Evolutionary conservation across 768 basidiomycete species (phyloP).

Genomic region (Cyathus striatus): DNA sequence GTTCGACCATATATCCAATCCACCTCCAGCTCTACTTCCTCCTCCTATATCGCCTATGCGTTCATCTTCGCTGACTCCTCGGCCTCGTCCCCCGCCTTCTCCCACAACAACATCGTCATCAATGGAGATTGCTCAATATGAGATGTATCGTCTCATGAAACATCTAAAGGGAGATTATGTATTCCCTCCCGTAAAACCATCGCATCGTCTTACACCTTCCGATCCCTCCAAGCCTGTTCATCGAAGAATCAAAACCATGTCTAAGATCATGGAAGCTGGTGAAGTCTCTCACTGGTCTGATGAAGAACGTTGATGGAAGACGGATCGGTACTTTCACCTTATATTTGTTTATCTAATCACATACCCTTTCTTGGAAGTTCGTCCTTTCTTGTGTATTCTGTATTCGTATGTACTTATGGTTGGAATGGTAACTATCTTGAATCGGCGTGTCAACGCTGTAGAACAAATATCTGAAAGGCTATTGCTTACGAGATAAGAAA

Average conservation of each 20-base stretch:
- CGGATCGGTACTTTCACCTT: neutral
- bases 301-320: conserved; percentile 9
- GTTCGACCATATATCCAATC: conserved; percentile 15
- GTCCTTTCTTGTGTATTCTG: too few species aligned
- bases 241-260: conserved; percentile 26
- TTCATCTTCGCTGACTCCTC: neutral
- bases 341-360: neutral
- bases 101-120: conserved; percentile 23
- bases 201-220: conserved; percentile 14
- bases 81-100: conserved; percentile 20
- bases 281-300: conserved; percentile 23
- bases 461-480: too few species aligned
- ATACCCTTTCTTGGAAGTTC: too few species aligned
- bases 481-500: too few species aligned
- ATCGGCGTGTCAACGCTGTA: too few species aligned
- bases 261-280: conserved; percentile 25
- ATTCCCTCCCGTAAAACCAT: conserved; percentile 31
- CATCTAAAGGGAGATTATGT: conserved; percentile 35
- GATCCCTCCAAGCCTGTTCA: conserved; percentile 9
- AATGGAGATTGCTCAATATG: conserved; percentile 29
- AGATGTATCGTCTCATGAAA: conserved; percentile 27
- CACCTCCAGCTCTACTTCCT: conserved; percentile 11
- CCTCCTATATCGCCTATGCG: conserved; percentile 2
- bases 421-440: too few species aligned
- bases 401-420: too few species aligned